phyloP scores from a whole-genome alignment of 1,284 basidiomycete species.

The Moesziomyces parantarcticus region DNA sequence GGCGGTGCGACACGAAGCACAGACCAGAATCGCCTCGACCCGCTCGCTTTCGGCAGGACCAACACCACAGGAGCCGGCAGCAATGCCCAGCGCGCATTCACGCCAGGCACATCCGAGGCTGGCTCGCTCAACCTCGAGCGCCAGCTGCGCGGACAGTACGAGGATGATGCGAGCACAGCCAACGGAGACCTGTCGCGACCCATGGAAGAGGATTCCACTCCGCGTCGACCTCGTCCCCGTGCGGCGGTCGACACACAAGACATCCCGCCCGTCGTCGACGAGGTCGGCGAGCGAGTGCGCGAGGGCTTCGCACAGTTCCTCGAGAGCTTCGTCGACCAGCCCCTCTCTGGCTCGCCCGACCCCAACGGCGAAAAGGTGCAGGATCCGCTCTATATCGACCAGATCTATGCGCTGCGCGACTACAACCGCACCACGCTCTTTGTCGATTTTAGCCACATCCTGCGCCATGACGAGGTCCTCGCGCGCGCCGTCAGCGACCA shows the following conservation, averaged over 20 bases:
- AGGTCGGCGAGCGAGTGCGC: slow-evolving; percentile 89
- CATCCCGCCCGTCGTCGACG: slow-evolving; percentile 86
- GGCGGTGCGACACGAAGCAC: slow-evolving; percentile 28
- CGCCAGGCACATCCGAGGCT: slow-evolving; percentile 39
- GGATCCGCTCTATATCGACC: slow-evolving; percentile 81
- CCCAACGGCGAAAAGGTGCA: slow-evolving; percentile 68
- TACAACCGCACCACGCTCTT: slow-evolving; percentile 94
- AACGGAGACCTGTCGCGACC: slow-evolving; percentile 31
- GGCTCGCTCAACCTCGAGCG: slow-evolving; percentile 46
- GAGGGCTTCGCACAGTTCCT: slow-evolving; percentile 91
- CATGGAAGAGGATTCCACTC: slow-evolving; percentile 44
- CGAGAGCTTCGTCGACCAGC: slow-evolving; percentile 85
- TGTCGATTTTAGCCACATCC: slow-evolving; percentile 91
- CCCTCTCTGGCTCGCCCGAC: slow-evolving; percentile 70
- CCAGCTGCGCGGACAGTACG: slow-evolving; percentile 36
- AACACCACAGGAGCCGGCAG: slow-evolving; percentile 31
- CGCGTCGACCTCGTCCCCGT: slow-evolving; percentile 41
- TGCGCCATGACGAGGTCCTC: slow-evolving; percentile 88
- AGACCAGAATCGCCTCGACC: slow-evolving; percentile 37
- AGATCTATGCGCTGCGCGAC: slow-evolving; percentile 91
- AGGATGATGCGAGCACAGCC: slow-evolving; percentile 38
- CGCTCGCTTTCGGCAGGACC: slow-evolving; percentile 39
- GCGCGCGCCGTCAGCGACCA: slow-evolving; percentile 91
- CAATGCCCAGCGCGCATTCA: slow-evolving; percentile 32
- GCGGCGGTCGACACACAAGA: slow-evolving; percentile 68